phyloP scores from a whole-genome alignment of 306 rosid species.

The Pachyrhizus erosus region DNA sequence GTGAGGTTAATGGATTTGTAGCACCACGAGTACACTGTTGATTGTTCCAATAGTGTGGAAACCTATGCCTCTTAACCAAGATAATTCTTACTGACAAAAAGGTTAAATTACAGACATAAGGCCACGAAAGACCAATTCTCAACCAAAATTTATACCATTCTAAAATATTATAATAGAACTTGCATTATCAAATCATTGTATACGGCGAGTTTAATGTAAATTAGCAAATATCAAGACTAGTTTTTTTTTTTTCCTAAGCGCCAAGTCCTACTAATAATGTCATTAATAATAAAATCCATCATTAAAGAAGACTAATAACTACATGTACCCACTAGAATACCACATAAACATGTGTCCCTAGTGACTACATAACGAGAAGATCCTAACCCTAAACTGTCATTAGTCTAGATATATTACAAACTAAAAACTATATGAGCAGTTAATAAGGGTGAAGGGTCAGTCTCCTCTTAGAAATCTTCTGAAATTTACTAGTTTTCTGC shows the following conservation, averaged over 20 bases:
- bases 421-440: background rate
- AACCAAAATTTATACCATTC: too few relatives aligned
- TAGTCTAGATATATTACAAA: constrained; percentile 17
- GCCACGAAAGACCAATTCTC: too few relatives aligned
- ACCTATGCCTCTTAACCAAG: too few relatives aligned
- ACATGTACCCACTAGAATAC: background rate
- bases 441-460: constrained; percentile 36
- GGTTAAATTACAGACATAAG: too few relatives aligned
- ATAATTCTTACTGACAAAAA: too few relatives aligned
- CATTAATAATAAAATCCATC: background rate
- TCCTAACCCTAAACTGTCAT: constrained; percentile 13
- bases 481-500: constrained; percentile 3
- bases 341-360: background rate
- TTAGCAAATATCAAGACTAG: too few relatives aligned
- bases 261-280: background rate
- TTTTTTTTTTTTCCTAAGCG: too few relatives aligned
- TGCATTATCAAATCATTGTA: background rate
- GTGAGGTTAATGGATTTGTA: background rate
- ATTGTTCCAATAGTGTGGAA: too few relatives aligned
- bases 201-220: background rate
- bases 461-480: constrained; percentile 11
- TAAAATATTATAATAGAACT: too few relatives aligned
- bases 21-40: background rate
- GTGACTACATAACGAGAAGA: background rate
- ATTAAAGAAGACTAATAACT: background rate